phyloP scores from a whole-genome alignment of 2,329 filamentous ascomycete genomes.

The Lachnellula hyalina region DNA sequence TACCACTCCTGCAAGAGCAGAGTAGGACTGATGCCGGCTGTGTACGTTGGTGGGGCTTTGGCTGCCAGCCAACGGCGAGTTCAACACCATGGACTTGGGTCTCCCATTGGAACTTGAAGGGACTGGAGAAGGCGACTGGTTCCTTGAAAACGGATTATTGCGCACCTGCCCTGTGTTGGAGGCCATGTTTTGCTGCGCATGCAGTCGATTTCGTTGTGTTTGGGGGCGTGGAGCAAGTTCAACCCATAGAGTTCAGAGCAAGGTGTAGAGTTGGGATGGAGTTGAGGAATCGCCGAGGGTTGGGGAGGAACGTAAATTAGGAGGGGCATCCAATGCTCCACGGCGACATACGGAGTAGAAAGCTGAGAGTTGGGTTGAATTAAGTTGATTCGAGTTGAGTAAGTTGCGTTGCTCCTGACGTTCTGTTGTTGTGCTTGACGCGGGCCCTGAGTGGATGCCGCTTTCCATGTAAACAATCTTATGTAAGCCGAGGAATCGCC shows the following conservation, averaged over 20 bases:
- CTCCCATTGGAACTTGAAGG: conserved; percentile 47
- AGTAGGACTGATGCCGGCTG: conserved; percentile 64
- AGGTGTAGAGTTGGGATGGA: not conserved
- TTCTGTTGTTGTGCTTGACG: not conserved
- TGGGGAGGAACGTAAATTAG: not conserved
- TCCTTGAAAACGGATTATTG: conserved; percentile 73
- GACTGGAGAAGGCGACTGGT: conserved; percentile 60
- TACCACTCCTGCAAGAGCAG: conserved; percentile 41
- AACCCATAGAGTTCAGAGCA: not conserved
- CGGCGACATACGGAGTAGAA: not conserved
- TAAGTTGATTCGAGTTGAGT: not conserved
- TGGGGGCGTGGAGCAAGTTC: not conserved
- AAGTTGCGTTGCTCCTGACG: not conserved
- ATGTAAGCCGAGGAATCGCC: not conserved
- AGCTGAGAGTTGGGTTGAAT: not conserved
- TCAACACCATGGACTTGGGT: conserved; percentile 72
- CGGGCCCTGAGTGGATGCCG: conserved; percentile 2
- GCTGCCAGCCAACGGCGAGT: conserved; percentile 29
- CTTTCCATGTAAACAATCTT: conserved; percentile 3
- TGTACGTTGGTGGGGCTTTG: conserved; percentile 43
- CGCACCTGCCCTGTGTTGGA: conserved; percentile 65
- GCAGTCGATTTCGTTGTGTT: not conserved
- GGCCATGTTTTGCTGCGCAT: conserved; percentile 38
- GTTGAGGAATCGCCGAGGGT: not conserved
- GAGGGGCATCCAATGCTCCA: not conserved